Evolutionary conservation across 2,329 filamentous ascomycete species (phyloP).

Genomic region (Aureobasidium pullulans): DNA sequence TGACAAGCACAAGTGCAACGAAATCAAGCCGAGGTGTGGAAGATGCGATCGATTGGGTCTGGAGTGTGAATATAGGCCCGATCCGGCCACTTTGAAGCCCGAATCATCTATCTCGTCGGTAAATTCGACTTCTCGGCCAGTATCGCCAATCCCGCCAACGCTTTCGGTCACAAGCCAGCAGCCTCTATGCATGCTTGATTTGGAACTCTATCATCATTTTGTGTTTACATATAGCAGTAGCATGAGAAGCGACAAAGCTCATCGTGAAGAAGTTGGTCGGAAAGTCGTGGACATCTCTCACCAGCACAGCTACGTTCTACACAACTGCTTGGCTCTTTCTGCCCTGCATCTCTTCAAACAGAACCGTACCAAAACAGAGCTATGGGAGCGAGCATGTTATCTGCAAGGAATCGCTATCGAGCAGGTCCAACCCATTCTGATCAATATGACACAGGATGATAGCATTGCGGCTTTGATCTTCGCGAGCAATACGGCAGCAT

Average conservation of each 20-base stretch:
- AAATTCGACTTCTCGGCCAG: not conserved
- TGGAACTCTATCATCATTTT: not conserved
- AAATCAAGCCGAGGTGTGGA: not conserved
- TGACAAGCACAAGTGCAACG: not conserved
- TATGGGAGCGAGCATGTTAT: constrained; percentile 10
- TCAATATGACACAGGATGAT: not conserved
- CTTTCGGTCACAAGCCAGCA: not conserved
- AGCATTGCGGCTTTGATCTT: constrained; percentile 14
- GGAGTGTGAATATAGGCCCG: not conserved
- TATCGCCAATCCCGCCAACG: not conserved
- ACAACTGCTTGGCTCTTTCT: constrained; percentile 18
- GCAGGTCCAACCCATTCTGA: constrained; percentile 8
- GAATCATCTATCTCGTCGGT: not conserved
- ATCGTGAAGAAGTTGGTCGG: not conserved
- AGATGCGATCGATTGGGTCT: not conserved
- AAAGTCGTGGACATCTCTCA: not conserved
- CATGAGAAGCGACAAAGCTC: not conserved
- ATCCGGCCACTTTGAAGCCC: not conserved
- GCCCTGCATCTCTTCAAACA: constrained; percentile 16
- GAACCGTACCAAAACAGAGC: not conserved
- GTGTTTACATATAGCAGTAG: not conserved
- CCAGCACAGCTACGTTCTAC: constrained; percentile 13
- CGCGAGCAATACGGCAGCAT: constrained; percentile 13
- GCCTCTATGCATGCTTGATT: not conserved
- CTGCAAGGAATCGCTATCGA: constrained; percentile 10